Percentiles rank a stretch among this genome's conserved stretches.
These are phyloP conservation scores for Graphilbum ipis-grandicollis DNA, from an alignment of 2,329 filamentous ascomycete genomes.

Conservation along the genomic window DNA sequence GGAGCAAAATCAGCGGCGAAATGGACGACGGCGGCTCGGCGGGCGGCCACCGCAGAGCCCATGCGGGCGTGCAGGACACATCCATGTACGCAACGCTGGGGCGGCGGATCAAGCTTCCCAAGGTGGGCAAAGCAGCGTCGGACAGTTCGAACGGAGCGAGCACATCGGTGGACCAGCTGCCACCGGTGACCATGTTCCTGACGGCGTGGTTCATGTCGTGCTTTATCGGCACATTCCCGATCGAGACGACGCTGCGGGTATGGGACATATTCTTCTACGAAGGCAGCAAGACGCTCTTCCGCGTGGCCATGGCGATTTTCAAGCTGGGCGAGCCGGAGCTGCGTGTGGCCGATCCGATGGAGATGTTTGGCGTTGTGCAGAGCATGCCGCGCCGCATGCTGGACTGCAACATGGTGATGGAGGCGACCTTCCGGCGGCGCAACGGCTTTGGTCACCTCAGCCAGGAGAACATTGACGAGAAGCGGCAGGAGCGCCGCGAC, in stretches of 20 bases:
- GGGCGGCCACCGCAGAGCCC: conserved; percentile 3
- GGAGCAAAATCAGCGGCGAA: conserved; percentile 65
- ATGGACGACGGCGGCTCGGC: conserved; percentile 15
- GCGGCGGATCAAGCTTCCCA: conserved; percentile 21
- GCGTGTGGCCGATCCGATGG: conserved; percentile 71
- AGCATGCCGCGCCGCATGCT: conserved; percentile 64
- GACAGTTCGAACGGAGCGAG: neutral
- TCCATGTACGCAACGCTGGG: conserved; percentile 11
- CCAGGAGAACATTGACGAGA: conserved; percentile 64
- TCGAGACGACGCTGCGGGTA: conserved; percentile 78
- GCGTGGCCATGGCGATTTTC: conserved; percentile 80
- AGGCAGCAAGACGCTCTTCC: conserved; percentile 83
- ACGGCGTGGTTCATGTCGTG: conserved; percentile 98
- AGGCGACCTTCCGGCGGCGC: conserved; percentile 63
- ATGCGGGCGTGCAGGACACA: conserved; percentile 4
- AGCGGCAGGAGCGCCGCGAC: conserved; percentile 50
- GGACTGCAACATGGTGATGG: conserved; percentile 68
- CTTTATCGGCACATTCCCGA: conserved; percentile 81
- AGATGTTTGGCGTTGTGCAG: conserved; percentile 91
- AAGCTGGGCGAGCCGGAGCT: conserved; percentile 75
- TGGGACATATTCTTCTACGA: conserved; percentile 97
- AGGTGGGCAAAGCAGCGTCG: conserved; percentile 23
- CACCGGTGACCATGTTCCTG: conserved; percentile 80
- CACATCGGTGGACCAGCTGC: conserved; percentile 34
- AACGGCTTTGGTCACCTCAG: conserved; percentile 70